These are phyloP conservation scores for Hanseniaspora singularis DNA, from an alignment of 805 yeast species.

Conservation along the genomic window DNA sequence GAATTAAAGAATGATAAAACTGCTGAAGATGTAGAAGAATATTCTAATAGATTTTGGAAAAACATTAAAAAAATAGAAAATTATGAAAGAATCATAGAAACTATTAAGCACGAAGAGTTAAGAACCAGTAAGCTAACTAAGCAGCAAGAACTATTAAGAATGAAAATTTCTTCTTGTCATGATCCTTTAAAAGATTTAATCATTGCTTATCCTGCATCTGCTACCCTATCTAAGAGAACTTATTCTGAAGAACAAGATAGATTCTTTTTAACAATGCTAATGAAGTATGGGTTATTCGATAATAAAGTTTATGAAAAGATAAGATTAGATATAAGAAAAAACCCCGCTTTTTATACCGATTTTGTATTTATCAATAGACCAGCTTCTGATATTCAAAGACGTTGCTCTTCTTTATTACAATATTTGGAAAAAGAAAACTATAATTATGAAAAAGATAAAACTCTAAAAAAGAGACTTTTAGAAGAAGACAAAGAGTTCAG, in stretches of 20 bases:
- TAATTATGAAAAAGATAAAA: slow-evolving; percentile 23
- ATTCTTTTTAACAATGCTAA: slow-evolving; percentile 66
- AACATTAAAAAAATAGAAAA: slow-evolving; percentile 74
- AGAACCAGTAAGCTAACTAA: slow-evolving; percentile 48
- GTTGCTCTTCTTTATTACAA: slow-evolving; percentile 67
- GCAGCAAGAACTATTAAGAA: slow-evolving; percentile 68
- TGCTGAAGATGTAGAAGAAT: slow-evolving; percentile 63
- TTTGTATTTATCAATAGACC: slow-evolving; percentile 76
- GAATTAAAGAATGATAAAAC: slow-evolving; percentile 73
- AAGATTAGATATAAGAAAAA: slow-evolving; percentile 57
- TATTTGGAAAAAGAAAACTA: slow-evolving; percentile 64
- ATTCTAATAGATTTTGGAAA: slow-evolving; percentile 72
- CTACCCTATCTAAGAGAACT: slow-evolving; percentile 49
- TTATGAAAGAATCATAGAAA: slow-evolving; percentile 66
- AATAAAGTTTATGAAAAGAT: slow-evolving; percentile 69
- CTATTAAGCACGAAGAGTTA: slow-evolving; percentile 84
- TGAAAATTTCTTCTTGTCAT: slow-evolving; percentile 56
- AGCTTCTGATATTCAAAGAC: slow-evolving; percentile 62
- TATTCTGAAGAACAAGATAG: slow-evolving; percentile 87
- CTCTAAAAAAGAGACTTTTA: slow-evolving; percentile 21
- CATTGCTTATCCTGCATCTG: slow-evolving; percentile 55
- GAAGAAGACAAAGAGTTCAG: slow-evolving; percentile 22
- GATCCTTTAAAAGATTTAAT: slow-evolving; percentile 72
- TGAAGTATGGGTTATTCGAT: slow-evolving; percentile 68
- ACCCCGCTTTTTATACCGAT: slow-evolving; percentile 74